Evolutionary conservation across 2,329 filamentous ascomycete genomes (phyloP).

Genomic region (Emydomyces testavorans): DNA sequence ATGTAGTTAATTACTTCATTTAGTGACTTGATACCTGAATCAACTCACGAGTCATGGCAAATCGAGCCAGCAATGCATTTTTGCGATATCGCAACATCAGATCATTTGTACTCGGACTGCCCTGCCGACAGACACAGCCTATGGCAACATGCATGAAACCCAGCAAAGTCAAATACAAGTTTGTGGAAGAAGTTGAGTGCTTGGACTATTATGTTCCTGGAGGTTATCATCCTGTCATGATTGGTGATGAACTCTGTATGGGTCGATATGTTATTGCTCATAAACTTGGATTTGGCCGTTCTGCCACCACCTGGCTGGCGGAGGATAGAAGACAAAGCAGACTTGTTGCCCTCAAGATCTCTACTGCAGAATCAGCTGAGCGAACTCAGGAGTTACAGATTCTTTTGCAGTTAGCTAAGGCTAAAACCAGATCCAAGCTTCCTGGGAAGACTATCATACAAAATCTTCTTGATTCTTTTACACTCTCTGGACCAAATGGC

Average conservation of each 20-base stretch:
- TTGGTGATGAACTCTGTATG: conserved; percentile 3
- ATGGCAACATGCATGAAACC: conserved; percentile 1
- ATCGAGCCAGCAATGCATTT: no score
- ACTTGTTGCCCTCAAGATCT: conserved; percentile 11
- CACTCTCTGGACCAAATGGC: conserved; percentile 19
- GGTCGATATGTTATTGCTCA: conserved; percentile 8
- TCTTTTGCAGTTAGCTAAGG: not conserved
- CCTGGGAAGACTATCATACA: conserved; percentile 16
- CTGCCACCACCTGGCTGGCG: conserved; percentile 7
- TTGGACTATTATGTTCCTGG: conserved; percentile 4
- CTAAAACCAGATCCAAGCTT: not conserved
- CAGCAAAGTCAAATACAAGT: conserved; percentile 5
- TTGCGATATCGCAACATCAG: no score
- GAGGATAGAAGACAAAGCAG: not conserved
- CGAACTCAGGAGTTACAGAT: not conserved
- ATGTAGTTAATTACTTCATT: no score
- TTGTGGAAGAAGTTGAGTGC: conserved; percentile 2
- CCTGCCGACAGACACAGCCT: no score
- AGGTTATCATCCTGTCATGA: conserved; percentile 3
- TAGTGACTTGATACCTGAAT: no score
- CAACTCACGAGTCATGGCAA: no score
- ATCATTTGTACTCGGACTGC: no score
- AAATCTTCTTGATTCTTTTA: conserved; percentile 22
- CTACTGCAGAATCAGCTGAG: conserved; percentile 7
- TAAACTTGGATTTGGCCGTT: conserved; percentile 7